A percentile compares a stretch with the other conserved stretches of the same genome.
Evolutionary conservation across 768 basidiomycete genomes (phyloP).

Genomic region (Sporobolomyces pararoseus): DNA sequence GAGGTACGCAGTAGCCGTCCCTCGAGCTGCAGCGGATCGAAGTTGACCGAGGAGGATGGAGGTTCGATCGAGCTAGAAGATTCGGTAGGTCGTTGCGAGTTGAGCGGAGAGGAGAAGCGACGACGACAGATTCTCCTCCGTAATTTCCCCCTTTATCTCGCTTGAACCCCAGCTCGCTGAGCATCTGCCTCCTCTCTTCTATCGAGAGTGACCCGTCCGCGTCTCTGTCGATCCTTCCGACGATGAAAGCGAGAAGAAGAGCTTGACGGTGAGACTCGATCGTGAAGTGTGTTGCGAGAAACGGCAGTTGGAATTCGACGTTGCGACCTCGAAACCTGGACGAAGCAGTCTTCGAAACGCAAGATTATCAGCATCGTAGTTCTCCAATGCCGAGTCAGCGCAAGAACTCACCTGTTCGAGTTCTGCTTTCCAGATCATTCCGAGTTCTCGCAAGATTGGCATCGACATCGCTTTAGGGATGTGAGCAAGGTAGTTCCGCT

Average conservation of each 20-base stretch:
- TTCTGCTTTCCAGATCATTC: conserved; percentile 47
- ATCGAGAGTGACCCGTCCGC: conserved; percentile 20
- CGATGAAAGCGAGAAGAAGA: conserved; percentile 31
- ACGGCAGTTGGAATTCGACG: conserved; percentile 29
- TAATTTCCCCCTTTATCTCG: not conserved
- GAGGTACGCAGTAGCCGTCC: conserved; percentile 47
- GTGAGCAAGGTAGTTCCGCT: conserved; percentile 53
- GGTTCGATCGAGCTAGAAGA: conserved; percentile 16
- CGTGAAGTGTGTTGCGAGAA: conserved; percentile 40
- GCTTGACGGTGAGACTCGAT: conserved; percentile 43
- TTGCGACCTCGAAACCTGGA: conserved; percentile 35
- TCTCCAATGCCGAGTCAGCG: not conserved
- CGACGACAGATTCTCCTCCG: not conserved
- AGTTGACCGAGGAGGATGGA: not conserved
- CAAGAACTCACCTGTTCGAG: not conserved
- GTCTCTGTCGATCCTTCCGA: conserved; percentile 9
- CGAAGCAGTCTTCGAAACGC: conserved; percentile 48
- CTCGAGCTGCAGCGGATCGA: conserved; percentile 39
- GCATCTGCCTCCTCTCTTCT: conserved; percentile 22
- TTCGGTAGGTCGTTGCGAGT: not conserved
- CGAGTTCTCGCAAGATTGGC: conserved; percentile 50
- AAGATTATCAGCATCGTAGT: not conserved
- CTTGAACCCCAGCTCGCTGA: conserved; percentile 16
- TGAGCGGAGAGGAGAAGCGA: conserved; percentile 6
- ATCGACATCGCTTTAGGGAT: conserved; percentile 51